Evolutionary conservation across 1,284 basidiomycete species (phyloP).

Genomic region (Peniophora sp.): DNA sequence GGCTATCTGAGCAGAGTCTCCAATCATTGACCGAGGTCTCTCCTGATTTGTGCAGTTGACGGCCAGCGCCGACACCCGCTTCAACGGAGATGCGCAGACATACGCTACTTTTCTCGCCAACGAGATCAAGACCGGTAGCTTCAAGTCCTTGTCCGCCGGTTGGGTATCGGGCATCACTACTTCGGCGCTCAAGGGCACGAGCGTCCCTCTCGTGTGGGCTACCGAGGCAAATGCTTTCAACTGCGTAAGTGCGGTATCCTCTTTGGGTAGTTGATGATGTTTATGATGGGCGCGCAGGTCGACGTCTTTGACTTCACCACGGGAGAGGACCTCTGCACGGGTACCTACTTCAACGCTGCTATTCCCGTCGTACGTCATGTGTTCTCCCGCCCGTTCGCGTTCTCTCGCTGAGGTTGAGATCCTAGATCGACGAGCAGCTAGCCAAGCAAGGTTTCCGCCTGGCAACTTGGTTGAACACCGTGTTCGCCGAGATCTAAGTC

Average conservation of each 20-base stretch:
- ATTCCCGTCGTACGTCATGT: constrained; percentile 34
- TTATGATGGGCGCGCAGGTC: constrained; percentile 27
- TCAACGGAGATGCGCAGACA: constrained; percentile 28
- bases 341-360: constrained; percentile 37
- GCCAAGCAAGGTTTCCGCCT: constrained; percentile 16
- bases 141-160: constrained; percentile 24
- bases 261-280: background rate
- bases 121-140: constrained; percentile 37
- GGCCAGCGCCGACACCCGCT: constrained; percentile 32
- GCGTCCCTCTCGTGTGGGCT: constrained; percentile 45
- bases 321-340: constrained; percentile 40
- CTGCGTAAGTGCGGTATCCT: constrained; percentile 30
- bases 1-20: too few relatives aligned
- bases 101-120: constrained; percentile 36
- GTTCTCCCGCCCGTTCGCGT: background rate
- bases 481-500: constrained; percentile 6
- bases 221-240: constrained; percentile 41
- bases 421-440: constrained; percentile 14
- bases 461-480: constrained; percentile 14
- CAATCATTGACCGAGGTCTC: too few relatives aligned
- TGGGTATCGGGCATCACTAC: constrained; percentile 42
- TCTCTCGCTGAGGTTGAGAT: background rate
- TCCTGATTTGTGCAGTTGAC: constrained; percentile 17
- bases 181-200: constrained; percentile 22
- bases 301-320: constrained; percentile 37